Evolutionary conservation across 2,329 filamentous ascomycete genomes (phyloP).

Genomic region (Penicillium sp.): DNA sequence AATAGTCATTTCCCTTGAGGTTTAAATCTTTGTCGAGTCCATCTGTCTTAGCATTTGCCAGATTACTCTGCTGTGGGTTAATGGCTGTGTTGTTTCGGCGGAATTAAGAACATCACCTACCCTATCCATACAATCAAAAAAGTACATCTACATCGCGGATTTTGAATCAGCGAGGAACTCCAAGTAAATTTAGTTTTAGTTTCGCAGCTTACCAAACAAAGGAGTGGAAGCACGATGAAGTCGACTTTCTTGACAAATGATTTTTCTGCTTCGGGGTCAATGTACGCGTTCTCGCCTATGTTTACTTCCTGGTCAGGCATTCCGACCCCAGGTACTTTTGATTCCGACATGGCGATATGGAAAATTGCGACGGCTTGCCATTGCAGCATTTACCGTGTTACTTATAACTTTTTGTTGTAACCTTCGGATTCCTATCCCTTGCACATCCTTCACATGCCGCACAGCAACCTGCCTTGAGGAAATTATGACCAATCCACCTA

Average conservation of each 20-base stretch:
- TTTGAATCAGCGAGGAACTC: neutral
- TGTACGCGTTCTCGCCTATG: slow-evolving; percentile 20
- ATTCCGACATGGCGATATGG: neutral
- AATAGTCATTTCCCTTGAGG: slow-evolving; percentile 39
- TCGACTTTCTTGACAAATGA: slow-evolving; percentile 47
- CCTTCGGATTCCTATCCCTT: neutral
- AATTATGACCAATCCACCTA: neutral
- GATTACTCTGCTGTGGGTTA: slow-evolving; percentile 39
- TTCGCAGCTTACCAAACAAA: slow-evolving; percentile 38
- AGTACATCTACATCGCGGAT: slow-evolving; percentile 34
- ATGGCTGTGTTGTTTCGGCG: too few relatives aligned
- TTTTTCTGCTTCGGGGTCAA: slow-evolving; percentile 36
- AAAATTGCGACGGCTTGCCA: neutral
- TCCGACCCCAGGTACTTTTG: neutral
- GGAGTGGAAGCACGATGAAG: slow-evolving; percentile 45
- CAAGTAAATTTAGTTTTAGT: neutral
- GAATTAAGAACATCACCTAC: slow-evolving; percentile 7
- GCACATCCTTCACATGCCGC: neutral
- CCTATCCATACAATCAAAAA: slow-evolving; percentile 40
- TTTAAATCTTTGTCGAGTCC: slow-evolving; percentile 46
- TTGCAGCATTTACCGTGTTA: neutral
- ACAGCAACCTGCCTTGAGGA: neutral
- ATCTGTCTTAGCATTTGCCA: slow-evolving; percentile 51
- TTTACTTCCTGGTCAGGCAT: neutral
- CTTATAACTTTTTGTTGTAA: neutral